Percentiles rank a stretch among this genome's conserved stretches.
Conservation (phyloP, 495 filamentous ascomycete species). For the Neurospora cerealis region DNA sequence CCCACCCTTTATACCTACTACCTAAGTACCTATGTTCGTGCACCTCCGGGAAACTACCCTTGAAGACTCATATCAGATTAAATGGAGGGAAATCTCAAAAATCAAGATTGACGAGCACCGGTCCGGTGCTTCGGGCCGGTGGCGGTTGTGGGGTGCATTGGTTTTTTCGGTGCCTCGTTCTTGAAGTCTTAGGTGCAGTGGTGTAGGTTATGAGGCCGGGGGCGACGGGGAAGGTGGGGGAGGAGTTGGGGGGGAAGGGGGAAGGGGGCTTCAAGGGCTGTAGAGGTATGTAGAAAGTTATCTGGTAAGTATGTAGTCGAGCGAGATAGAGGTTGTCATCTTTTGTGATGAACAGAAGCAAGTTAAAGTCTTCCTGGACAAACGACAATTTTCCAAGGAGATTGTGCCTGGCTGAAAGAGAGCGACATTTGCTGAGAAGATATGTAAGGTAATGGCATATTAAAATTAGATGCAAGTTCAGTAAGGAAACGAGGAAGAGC, state of each 20-base stretch:
- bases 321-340: background rate
- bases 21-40: background rate
- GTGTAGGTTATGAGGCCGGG: background rate
- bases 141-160: background rate
- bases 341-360: background rate
- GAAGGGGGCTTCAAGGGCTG: background rate
- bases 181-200: background rate
- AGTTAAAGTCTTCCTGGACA: background rate
- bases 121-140: background rate
- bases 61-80: background rate
- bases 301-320: background rate
- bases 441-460: background rate
- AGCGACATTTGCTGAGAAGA: background rate
- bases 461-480: background rate
- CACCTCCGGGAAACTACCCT: background rate
- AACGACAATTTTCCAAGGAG: background rate
- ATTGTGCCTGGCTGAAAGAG: background rate
- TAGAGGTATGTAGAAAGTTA: background rate
- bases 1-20: background rate
- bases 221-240: background rate
- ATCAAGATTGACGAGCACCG: background rate
- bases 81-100: background rate
- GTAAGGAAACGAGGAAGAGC: background rate
- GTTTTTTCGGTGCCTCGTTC: background rate
- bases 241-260: background rate